Conservation (phyloP, 331 rosid species). For the Stylosanthes scabra region DNA sequence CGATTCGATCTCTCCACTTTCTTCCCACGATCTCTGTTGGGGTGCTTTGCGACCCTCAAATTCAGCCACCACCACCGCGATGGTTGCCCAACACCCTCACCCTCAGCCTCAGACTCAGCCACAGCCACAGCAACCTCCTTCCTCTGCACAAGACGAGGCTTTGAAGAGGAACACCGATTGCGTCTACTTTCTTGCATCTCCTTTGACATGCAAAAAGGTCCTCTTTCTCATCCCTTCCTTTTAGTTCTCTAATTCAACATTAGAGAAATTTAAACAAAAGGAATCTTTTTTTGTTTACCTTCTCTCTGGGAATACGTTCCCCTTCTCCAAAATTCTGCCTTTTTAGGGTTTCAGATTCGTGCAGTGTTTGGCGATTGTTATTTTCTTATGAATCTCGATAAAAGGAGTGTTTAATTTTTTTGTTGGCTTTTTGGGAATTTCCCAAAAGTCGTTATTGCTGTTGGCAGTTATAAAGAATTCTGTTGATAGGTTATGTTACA, state of each 20-base stretch:
- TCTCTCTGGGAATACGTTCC: not conserved
- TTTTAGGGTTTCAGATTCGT: slow-evolving; percentile 49
- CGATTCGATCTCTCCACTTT: slow-evolving; percentile 44
- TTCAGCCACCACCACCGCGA: slow-evolving; percentile 47
- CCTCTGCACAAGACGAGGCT: slow-evolving; percentile 86
- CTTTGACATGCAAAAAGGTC: slow-evolving; percentile 97
- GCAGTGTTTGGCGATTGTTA: not conserved
- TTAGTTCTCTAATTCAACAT: not conserved
- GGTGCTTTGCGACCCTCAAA: slow-evolving; percentile 22
- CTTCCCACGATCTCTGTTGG: slow-evolving; percentile 14
- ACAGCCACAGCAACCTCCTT: slow-evolving; percentile 40
- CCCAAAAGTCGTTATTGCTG: not conserved
- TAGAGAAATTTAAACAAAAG: not conserved
- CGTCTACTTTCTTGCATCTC: slow-evolving; percentile 98
- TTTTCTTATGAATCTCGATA: not conserved
- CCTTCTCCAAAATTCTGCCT: not conserved
- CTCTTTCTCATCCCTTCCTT: not conserved
- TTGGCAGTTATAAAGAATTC: slow-evolving; percentile 4
- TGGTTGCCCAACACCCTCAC: slow-evolving; percentile 71
- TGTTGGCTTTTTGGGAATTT: not conserved
- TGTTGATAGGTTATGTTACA: not conserved
- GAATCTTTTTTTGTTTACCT: not conserved
- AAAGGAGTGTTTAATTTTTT: not conserved
- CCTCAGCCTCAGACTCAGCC: slow-evolving; percentile 49
- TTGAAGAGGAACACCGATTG: slow-evolving; percentile 94